These are phyloP conservation scores for Cutaneotrichosporon cyanovorans DNA, from an alignment of 1,284 basidiomycete species.

Conservation along the genomic window DNA sequence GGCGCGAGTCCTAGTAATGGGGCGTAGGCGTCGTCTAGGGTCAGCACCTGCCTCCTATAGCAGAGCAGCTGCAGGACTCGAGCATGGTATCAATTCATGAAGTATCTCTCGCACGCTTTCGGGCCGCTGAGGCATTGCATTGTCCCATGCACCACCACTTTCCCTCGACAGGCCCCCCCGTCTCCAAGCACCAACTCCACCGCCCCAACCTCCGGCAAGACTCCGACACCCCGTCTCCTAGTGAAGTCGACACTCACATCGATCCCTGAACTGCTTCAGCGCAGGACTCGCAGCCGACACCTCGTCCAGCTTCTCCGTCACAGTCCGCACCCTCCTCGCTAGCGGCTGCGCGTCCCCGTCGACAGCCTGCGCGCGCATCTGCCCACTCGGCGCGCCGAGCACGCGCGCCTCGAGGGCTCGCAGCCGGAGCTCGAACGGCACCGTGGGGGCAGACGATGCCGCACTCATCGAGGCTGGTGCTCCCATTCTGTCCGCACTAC, in stretches of 20 bases:
- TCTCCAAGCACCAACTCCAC: too few relatives aligned
- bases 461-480: too few relatives aligned
- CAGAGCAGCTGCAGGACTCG: too few relatives aligned
- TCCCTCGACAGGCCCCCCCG: too few relatives aligned
- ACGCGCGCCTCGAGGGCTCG: slow-evolving; percentile 34
- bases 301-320: slow-evolving; percentile 22
- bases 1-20: slow-evolving; percentile 20
- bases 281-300: slow-evolving; percentile 22
- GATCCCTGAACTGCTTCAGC: slow-evolving; percentile 29
- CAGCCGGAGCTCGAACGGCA: slow-evolving; percentile 36
- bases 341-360: slow-evolving; percentile 8
- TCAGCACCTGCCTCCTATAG: neutral
- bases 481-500: too few relatives aligned
- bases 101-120: too few relatives aligned
- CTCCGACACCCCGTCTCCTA: too few relatives aligned
- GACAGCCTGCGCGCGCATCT: neutral
- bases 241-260: slow-evolving; percentile 25
- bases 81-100: too few relatives aligned
- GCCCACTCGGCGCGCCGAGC: slow-evolving; percentile 19
- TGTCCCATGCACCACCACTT: too few relatives aligned
- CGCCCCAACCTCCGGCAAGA: too few relatives aligned
- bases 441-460: neutral
- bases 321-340: slow-evolving; percentile 17
- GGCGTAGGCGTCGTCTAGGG: slow-evolving; percentile 28
- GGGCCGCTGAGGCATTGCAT: too few relatives aligned